Percentiles rank a stretch among this genome's conserved stretches.
phyloP scores from a whole-genome alignment of 495 filamentous ascomycete genomes.

The Penicillium fimorum region DNA sequence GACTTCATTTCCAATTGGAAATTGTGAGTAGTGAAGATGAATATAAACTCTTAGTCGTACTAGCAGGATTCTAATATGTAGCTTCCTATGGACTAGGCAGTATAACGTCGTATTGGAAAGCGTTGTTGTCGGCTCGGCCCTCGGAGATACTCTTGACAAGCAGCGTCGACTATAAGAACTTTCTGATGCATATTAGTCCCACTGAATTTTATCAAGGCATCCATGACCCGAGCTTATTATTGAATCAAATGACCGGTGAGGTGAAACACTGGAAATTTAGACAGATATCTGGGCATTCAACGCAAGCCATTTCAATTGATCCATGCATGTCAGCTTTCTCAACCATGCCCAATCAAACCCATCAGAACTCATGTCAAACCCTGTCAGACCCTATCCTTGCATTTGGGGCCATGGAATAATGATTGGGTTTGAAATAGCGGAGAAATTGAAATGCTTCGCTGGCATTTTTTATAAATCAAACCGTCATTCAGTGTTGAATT shows the following conservation, averaged over 20 bases:
- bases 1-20: neutral
- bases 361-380: neutral
- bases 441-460: neutral
- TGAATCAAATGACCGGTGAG: neutral
- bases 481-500: neutral
- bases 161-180: no score
- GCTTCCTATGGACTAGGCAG: no score
- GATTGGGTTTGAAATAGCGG: neutral
- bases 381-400: neutral
- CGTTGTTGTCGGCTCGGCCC: neutral
- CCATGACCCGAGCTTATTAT: neutral
- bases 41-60: neutral
- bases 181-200: neutral
- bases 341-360: neutral
- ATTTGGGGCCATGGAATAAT: neutral
- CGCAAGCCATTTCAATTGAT: slow-evolving; percentile 2
- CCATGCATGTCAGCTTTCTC: neutral
- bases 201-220: neutral
- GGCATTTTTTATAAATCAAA: neutral
- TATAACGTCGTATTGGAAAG: neutral
- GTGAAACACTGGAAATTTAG: neutral
- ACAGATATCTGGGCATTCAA: neutral
- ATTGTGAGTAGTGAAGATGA: neutral
- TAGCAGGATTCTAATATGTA: neutral
- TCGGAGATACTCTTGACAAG: neutral